phyloP scores from a whole-genome alignment of 768 basidiomycete genomes.

The Kwoniella shandongensis region DNA sequence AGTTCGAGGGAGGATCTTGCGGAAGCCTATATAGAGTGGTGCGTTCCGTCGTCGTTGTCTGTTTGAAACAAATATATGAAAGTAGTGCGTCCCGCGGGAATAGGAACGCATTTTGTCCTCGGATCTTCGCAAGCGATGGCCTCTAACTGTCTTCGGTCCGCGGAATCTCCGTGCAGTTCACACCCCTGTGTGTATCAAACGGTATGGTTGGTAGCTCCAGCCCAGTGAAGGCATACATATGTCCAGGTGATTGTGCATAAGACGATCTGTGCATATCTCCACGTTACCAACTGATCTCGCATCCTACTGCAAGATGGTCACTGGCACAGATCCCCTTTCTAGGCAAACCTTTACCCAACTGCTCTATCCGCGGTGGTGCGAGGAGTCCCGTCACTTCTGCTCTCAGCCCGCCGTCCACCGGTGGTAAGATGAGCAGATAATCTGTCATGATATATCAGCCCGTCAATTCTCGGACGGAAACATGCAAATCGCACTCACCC shows the following conservation, averaged over 20 bases:
- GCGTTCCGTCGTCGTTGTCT: too few species aligned
- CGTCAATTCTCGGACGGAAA: constrained; percentile 5
- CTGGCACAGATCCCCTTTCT: constrained; percentile 73
- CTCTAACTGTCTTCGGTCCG: neutral
- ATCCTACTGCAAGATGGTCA: constrained; percentile 80
- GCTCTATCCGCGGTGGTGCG: constrained; percentile 61
- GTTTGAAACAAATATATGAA: too few species aligned
- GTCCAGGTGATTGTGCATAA: neutral
- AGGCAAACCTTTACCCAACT: constrained; percentile 75
- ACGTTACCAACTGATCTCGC: constrained; percentile 55
- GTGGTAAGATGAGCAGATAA: constrained; percentile 74
- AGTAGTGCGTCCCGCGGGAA: too few species aligned
- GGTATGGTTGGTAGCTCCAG: too few species aligned
- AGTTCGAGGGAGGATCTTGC: too few species aligned
- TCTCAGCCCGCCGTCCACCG: constrained; percentile 29
- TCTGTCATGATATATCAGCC: constrained; percentile 58
- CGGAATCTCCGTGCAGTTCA: neutral
- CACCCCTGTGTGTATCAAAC: too few species aligned
- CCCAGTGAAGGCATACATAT: too few species aligned
- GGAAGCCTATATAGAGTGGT: too few species aligned
- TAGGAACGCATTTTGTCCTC: neutral
- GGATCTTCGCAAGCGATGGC: neutral
- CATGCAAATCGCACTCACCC: constrained; percentile 57
- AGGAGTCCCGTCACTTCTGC: constrained; percentile 62
- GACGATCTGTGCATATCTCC: neutral